phyloP scores from a whole-genome alignment of 768 basidiomycete genomes.

The Asterophora parasitica region DNA sequence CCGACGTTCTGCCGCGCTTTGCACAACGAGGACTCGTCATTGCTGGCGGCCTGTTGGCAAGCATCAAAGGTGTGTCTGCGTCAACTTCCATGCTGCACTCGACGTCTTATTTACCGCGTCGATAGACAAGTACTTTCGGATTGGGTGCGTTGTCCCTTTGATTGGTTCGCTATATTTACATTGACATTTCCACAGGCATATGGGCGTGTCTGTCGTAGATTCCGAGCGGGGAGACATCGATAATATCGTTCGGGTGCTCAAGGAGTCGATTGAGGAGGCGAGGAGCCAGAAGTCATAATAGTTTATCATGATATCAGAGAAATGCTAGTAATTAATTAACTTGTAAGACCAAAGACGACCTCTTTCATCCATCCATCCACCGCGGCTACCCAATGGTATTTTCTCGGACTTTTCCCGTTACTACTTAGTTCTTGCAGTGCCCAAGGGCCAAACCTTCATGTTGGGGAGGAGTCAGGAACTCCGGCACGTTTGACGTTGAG shows the following conservation, averaged over 20 bases:
- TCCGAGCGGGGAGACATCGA: conserved; percentile 69
- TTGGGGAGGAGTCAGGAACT: no score
- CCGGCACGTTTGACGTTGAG: no score
- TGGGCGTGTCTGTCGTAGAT: conserved; percentile 85
- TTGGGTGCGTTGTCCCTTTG: conserved; percentile 49
- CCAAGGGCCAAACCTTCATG: no score
- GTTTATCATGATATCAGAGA: no score
- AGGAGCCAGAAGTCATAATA: conserved; percentile 24
- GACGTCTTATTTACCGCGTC: background rate
- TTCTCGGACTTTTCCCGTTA: no score
- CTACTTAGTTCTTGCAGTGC: no score
- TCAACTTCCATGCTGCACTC: background rate
- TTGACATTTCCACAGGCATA: conserved; percentile 52
- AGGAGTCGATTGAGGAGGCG: conserved; percentile 47
- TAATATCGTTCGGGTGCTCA: conserved; percentile 60
- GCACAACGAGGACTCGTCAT: conserved; percentile 69
- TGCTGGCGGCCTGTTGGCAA: conserved; percentile 83
- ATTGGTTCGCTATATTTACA: conserved; percentile 2
- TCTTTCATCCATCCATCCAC: no score
- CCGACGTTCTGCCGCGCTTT: conserved; percentile 75
- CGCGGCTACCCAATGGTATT: no score
- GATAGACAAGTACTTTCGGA: conserved; percentile 84
- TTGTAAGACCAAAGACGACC: no score
- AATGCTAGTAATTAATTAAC: no score
- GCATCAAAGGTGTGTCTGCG: conserved; percentile 62